These are phyloP conservation scores for Myriosclerotinia curreyana DNA, from an alignment of 2,329 filamentous ascomycete species.

Conservation along the genomic window DNA sequence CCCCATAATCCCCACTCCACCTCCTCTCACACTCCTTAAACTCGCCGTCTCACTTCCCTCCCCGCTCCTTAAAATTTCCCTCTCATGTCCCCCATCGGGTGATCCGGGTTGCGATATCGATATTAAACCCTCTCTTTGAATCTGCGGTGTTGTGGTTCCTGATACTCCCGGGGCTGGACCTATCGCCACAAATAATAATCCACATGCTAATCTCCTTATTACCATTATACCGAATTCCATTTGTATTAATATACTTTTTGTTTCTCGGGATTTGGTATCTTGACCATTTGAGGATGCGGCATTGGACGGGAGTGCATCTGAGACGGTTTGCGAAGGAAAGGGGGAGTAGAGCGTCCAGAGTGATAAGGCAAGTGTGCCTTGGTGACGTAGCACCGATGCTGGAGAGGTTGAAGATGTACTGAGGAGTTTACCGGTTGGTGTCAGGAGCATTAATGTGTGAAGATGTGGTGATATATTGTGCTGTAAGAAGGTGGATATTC, in stretches of 20 bases:
- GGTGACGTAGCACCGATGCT: constrained; percentile 57
- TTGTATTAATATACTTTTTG: constrained; percentile 45
- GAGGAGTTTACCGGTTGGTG: constrained; percentile 60
- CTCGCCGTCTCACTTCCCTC: constrained; percentile 19
- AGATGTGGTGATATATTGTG: constrained; percentile 54
- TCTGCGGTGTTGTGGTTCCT: constrained; percentile 3
- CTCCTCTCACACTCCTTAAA: constrained; percentile 15
- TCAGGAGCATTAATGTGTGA: constrained; percentile 58
- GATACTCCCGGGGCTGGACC: constrained; percentile 43
- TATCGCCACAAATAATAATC: constrained; percentile 60
- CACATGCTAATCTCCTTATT: constrained; percentile 55
- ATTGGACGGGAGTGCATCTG: constrained; percentile 15
- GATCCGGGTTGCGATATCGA: constrained; percentile 9
- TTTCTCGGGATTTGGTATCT: constrained; percentile 26
- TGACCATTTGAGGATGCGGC: constrained; percentile 15
- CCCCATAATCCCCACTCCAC: constrained; percentile 10
- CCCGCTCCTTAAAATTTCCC: not conserved
- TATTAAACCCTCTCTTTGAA: constrained; percentile 4
- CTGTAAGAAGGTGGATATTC: constrained; percentile 59
- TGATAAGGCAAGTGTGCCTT: constrained; percentile 61
- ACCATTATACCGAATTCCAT: constrained; percentile 55
- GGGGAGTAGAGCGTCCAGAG: constrained; percentile 57
- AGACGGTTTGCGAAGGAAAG: constrained; percentile 36
- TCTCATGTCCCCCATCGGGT: constrained; percentile 2
- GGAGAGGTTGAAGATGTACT: constrained; percentile 57